Base-by-base conservation (phyloP, 768 basidiomycete genomes). In the Cystofilobasidium ferigula region DNA sequence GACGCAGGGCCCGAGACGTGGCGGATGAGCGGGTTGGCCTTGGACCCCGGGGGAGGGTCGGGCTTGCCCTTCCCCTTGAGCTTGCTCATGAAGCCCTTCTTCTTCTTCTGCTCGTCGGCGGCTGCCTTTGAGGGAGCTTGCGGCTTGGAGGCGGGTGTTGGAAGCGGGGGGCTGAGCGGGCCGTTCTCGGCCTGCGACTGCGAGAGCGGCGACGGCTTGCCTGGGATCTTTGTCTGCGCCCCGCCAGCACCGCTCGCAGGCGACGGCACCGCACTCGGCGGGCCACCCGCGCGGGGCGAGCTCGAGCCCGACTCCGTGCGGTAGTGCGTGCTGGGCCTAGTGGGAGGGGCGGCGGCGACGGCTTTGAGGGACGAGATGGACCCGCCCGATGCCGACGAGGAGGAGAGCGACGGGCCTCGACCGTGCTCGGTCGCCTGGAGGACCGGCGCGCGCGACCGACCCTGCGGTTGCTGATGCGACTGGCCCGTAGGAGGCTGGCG, bases 131-230 rank as follows among this genome's bases (percentile, higher is more conserved):
- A n/a, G n/a, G n/a, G n/a, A n/a, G n/a, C n/a, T 10, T 57, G 32
- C 24, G 57, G 42, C 10, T 42, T 32, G 34, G 30, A 1, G 34
- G 62, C 30, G n/a, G n/a, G n/a, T 4, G 24, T 22, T 20, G 36
- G 24, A 10, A 32, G 42, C 57, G 42, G 20, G 42, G 1, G 56
- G 36, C n/a, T 53, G 30, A n/a, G 26, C 26, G 20, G 24, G 42
- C 47, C 64, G 62, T 54, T 65, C 58, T 48, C 32, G 42, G 57
- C 47, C 45, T 57, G 64, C n/a, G 38, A 36, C n/a, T 58, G 63
- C 18, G 64, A 65, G n/a, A 65, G 64, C 24, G 64, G 64, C 9
- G 56, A 58, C 4, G 64, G 64, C 48, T 65, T 65, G 20, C 45
- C n/a, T 9, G 56, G 64, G 34, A 6, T 32, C 24, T 59, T 65